Percentiles rank a stretch among this genome's conserved stretches.
Evolutionary conservation across 179 eudicot species (phyloP).

Genomic region (Spinacia oleracea): DNA sequence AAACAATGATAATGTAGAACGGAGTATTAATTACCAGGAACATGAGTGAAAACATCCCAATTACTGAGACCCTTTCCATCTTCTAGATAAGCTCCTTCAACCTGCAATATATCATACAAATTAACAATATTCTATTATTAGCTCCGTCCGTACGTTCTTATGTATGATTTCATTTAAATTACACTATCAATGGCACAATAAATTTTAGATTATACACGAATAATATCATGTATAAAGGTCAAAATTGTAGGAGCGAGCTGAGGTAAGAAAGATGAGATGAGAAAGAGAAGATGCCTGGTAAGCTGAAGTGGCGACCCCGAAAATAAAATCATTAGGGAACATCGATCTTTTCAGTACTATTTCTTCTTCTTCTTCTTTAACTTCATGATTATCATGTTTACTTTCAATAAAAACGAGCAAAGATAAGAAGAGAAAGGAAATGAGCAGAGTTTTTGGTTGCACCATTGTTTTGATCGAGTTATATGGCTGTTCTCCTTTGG

Average conservation of each 20-base stretch:
- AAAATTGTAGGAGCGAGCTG: background rate
- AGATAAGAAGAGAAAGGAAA: background rate
- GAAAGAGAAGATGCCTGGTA: constrained; percentile 47
- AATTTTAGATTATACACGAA: no score
- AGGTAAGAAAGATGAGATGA: background rate
- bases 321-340: constrained; percentile 66
- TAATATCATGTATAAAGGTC: no score
- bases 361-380: constrained; percentile 25
- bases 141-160: no score
- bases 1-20: no score
- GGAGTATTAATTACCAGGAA: constrained; percentile 32
- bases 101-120: constrained; percentile 24
- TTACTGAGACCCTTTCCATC: constrained; percentile 75
- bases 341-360: constrained; percentile 47
- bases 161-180: no score
- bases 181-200: background rate
- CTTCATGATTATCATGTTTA: background rate
- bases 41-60: constrained; percentile 73
- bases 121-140: no score
- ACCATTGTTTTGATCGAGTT: no score
- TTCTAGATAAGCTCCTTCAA: constrained; percentile 73
- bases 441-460: background rate
- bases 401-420: background rate
- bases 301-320: constrained; percentile 76
- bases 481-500: background rate